These are phyloP conservation scores for Pleurotus pulmonarius DNA, from an alignment of 768 basidiomycete genomes.

Conservation along the genomic window DNA sequence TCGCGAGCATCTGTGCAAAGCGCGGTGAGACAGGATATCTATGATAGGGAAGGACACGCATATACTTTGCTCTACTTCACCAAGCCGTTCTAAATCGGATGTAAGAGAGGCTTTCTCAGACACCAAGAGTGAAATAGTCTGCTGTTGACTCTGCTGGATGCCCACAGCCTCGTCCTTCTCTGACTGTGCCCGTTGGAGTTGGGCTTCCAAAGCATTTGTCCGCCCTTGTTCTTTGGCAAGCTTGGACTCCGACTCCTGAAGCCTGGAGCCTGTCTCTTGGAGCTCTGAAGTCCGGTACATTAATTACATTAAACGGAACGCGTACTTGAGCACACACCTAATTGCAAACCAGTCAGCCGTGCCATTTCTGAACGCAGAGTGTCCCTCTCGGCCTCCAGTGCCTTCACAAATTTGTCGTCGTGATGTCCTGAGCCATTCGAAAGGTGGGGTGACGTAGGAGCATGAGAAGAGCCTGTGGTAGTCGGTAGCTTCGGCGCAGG, in stretches of 20 bases:
- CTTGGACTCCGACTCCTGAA: conserved; percentile 26
- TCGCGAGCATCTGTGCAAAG: conserved; percentile 36
- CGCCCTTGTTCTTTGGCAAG: conserved; percentile 30
- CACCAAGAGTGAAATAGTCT: conserved; percentile 75
- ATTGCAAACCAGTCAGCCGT: conserved; percentile 25
- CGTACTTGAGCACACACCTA: conserved; percentile 18
- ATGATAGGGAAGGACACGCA: conserved; percentile 12
- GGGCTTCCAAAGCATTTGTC: conserved; percentile 25
- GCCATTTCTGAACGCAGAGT: conserved; percentile 23
- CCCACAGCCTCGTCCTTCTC: conserved; percentile 28
- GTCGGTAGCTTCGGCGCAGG: conserved; percentile 27
- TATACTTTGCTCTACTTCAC: conserved; percentile 58
- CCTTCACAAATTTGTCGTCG: conserved; percentile 12
- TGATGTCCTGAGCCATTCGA: background rate
- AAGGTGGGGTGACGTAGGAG: conserved; percentile 3
- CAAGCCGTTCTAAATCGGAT: conserved; percentile 54
- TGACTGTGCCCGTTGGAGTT: conserved; percentile 23
- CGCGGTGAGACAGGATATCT: background rate
- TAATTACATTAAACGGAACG: no score
- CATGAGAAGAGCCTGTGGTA: background rate
- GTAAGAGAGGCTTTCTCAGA: conserved; percentile 64
- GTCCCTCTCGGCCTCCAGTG: conserved; percentile 21
- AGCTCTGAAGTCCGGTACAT: background rate
- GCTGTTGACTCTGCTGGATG: conserved; percentile 52
- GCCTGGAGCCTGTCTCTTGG: background rate